Conservation (phyloP, 805 yeast species). For the Monosporozyma servazzii region DNA sequence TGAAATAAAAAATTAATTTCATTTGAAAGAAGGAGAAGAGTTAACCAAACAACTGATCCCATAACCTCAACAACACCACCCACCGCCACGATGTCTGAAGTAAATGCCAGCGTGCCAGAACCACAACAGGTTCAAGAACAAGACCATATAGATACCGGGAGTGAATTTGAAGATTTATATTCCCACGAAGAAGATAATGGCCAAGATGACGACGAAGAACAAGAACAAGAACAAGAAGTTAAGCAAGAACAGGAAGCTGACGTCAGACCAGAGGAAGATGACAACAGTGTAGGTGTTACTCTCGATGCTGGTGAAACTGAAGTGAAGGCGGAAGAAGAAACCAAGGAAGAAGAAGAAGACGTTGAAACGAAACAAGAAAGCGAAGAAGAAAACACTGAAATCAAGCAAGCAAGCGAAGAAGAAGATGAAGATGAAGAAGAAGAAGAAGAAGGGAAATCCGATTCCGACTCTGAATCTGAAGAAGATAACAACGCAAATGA, state of each 20-base stretch:
- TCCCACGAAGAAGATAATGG: not conserved
- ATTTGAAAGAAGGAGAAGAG: not conserved
- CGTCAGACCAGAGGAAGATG: not conserved
- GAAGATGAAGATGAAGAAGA: no score
- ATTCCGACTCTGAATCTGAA: conserved; percentile 4
- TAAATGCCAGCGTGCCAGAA: not conserved
- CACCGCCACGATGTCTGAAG: not conserved
- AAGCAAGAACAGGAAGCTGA: not conserved
- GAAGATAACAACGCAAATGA: conserved; percentile 17
- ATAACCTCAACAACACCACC: not conserved
- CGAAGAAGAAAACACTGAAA: not conserved
- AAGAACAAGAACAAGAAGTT: not conserved
- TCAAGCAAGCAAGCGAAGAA: not conserved
- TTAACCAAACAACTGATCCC: not conserved
- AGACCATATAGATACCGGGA: not conserved
- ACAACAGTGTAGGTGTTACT: not conserved
- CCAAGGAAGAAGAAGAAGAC: conserved; percentile 10
- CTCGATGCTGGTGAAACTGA: not conserved
- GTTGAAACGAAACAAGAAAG: conserved; percentile 8
- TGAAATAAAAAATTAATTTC: not conserved
- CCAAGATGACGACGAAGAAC: not conserved
- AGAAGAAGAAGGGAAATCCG: not conserved
- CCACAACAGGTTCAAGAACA: not conserved
- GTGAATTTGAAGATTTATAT: conserved; percentile 2
- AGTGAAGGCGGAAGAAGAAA: conserved; percentile 1